Evolutionary conservation across 2,329 filamentous ascomycete species (phyloP).

Genomic region (Penicillium polonicum): DNA sequence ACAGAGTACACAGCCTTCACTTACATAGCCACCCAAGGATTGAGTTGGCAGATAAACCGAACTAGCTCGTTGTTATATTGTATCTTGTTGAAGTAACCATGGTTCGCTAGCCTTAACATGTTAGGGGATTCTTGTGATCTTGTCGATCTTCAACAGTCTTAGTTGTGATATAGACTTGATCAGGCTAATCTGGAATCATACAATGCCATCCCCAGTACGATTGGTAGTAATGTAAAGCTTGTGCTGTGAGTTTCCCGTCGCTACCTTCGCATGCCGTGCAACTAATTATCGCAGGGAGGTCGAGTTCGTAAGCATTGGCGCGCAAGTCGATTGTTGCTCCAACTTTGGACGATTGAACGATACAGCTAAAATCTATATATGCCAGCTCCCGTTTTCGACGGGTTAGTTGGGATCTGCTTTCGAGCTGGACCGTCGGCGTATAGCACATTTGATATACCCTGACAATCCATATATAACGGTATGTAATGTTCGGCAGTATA

Average conservation of each 20-base stretch:
- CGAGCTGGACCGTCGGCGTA: not conserved
- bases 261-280: not conserved
- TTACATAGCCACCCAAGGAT: too few relatives aligned
- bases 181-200: not conserved
- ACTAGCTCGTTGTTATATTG: too few relatives aligned
- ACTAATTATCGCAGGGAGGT: not conserved
- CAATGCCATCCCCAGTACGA: not conserved
- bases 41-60: too few relatives aligned
- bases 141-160: too few relatives aligned
- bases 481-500: not conserved
- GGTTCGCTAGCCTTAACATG: too few relatives aligned
- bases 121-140: too few relatives aligned
- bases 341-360: too few relatives aligned
- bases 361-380: too few relatives aligned
- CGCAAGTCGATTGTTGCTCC: too few relatives aligned
- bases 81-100: too few relatives aligned
- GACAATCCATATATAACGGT: not conserved
- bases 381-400: not conserved
- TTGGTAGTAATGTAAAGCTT: not conserved
- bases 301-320: not conserved
- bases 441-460: not conserved
- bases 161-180: not conserved
- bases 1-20: too few relatives aligned
- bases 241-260: not conserved
- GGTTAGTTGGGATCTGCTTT: not conserved